Evolutionary conservation across 169 alveolate species (phyloP).

Genomic region (Eimeria maxima): DNA sequence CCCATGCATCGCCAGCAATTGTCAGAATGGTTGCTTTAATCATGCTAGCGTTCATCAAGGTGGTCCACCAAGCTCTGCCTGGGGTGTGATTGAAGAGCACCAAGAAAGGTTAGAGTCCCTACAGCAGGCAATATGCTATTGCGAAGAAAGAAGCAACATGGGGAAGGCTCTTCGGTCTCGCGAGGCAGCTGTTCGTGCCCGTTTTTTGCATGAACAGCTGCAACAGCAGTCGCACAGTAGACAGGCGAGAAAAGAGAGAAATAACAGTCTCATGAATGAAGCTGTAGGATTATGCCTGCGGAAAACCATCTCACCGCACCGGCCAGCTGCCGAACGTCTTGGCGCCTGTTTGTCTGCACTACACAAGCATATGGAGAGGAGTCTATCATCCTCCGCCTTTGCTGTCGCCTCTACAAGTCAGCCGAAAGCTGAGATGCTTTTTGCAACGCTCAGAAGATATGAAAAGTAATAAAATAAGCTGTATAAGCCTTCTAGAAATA

Average conservation of each 20-base stretch:
- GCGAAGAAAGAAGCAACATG: constrained; percentile 67
- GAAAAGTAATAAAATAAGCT: not conserved
- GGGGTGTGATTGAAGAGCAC: constrained; percentile 58
- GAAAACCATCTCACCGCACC: not conserved
- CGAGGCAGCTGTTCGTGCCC: constrained; percentile 72
- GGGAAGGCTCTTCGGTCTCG: constrained; percentile 67
- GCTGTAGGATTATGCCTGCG: constrained; percentile 43
- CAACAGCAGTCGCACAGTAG: constrained; percentile 29
- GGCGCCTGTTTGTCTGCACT: constrained; percentile 38
- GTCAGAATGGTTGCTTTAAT: not conserved
- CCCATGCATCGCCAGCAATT: not conserved
- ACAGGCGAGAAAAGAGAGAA: constrained; percentile 22
- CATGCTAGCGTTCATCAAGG: not conserved
- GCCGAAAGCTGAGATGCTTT: constrained; percentile 19
- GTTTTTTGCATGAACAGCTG: constrained; percentile 40
- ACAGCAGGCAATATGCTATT: constrained; percentile 51
- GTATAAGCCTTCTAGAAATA: not conserved
- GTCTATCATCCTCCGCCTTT: constrained; percentile 39
- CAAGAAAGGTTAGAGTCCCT: constrained; percentile 39
- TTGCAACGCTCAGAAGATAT: constrained; percentile 28
- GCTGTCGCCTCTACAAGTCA: constrained; percentile 73
- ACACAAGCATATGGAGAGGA: constrained; percentile 58
- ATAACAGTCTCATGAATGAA: constrained; percentile 33
- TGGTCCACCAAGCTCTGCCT: not conserved
- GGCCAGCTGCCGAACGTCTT: constrained; percentile 56